Conservation (phyloP, 2,329 filamentous ascomycete genomes). For the Trichoderma sp. region DNA sequence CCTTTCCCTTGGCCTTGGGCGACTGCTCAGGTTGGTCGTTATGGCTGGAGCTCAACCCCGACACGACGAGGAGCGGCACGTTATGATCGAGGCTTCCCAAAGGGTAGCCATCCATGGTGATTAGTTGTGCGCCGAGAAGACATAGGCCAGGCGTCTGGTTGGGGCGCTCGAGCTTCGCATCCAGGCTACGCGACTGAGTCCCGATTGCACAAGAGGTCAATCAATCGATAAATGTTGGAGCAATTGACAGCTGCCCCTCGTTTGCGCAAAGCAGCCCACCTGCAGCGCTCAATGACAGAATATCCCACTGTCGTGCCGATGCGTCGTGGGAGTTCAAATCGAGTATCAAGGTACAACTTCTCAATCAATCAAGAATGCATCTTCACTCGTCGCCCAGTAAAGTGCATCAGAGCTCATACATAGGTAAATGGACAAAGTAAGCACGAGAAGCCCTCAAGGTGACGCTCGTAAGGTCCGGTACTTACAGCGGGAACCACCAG, state of each 20-base stretch:
- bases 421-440: background rate
- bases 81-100: slow-evolving; percentile 81
- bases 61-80: slow-evolving; percentile 79
- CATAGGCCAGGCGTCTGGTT: slow-evolving; percentile 26
- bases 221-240: background rate
- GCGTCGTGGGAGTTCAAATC: background rate
- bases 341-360: background rate
- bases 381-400: background rate
- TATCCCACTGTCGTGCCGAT: background rate
- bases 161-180: slow-evolving; percentile 15
- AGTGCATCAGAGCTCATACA: background rate
- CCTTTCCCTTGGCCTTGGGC: slow-evolving; percentile 58
- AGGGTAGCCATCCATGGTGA: slow-evolving; percentile 76
- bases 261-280: slow-evolving; percentile 20
- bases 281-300: background rate
- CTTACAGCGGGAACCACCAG: slow-evolving; percentile 2
- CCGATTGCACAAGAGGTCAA: background rate
- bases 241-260: slow-evolving; percentile 18
- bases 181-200: slow-evolving; percentile 17
- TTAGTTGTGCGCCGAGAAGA: slow-evolving; percentile 29
- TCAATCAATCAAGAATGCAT: background rate
- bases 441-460: background rate
- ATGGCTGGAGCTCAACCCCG: slow-evolving; percentile 64
- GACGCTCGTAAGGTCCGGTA: background rate
- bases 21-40: slow-evolving; percentile 47